Evolutionary conservation across 176 grass and related monocot species (phyloP).

Genomic region (Oryza glumipatula): DNA sequence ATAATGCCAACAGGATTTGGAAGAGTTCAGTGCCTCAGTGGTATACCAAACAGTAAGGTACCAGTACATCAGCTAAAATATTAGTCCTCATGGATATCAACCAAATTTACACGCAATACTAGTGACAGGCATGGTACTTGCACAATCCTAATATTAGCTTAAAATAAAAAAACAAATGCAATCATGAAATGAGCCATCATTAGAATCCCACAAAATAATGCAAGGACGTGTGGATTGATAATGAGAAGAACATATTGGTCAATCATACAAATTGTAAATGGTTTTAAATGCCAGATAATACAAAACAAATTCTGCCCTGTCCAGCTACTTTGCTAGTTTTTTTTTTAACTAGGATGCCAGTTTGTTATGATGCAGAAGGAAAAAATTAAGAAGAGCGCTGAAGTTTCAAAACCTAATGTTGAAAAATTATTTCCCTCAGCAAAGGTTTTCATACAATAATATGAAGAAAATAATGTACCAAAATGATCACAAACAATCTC

Average conservation of each 20-base stretch:
- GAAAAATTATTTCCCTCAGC: not conserved
- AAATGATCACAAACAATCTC: not conserved
- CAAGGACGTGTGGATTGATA: not conserved
- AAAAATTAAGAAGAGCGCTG: not conserved
- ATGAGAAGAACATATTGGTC: not conserved
- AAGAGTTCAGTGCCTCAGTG: not conserved
- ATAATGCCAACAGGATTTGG: not conserved
- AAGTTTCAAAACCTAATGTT: not conserved
- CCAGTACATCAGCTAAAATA: not conserved
- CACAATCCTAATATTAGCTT: not conserved
- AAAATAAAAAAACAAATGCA: not conserved
- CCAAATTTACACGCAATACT: not conserved
- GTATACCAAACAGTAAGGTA: not conserved
- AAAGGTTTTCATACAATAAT: not conserved
- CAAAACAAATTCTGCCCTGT: not conserved
- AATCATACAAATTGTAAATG: conserved; percentile 17
- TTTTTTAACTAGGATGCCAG: no score
- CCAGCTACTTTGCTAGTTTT: not conserved
- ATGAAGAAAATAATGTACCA: not conserved
- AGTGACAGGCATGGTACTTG: not conserved
- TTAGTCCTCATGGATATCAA: not conserved
- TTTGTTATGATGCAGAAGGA: not conserved
- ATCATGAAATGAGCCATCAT: no score
- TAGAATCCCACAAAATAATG: no score
- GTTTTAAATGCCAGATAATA: conserved; percentile 17